These are phyloP conservation scores for Serendipita sp. DNA, from an alignment of 768 basidiomycete genomes.

Conservation along the genomic window DNA sequence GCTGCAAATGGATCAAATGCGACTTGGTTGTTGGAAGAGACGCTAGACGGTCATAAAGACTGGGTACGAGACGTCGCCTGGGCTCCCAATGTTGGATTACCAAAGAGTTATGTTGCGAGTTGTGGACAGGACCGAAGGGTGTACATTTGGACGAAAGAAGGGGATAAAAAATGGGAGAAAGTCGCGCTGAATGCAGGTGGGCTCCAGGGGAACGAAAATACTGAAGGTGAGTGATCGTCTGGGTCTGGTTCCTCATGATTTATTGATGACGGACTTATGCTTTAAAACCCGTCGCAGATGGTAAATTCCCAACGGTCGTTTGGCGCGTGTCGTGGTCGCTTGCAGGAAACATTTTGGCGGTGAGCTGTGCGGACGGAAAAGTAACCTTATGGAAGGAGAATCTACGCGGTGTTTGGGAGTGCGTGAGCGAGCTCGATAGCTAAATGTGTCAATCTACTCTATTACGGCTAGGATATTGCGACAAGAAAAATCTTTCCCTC, in stretches of 20 bases:
- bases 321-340: slow-evolving; percentile 99
- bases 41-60: slow-evolving; percentile 81
- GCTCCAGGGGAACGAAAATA: not conserved
- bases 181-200: slow-evolving; percentile 52
- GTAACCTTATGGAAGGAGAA: slow-evolving; percentile 98
- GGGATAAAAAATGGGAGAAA: slow-evolving; percentile 62
- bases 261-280: too few species aligned
- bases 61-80: slow-evolving; percentile 99
- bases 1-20: not conserved
- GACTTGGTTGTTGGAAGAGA: slow-evolving; percentile 78
- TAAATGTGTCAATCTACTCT: slow-evolving; percentile 18
- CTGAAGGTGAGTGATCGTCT: not conserved
- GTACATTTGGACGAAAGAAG: slow-evolving; percentile 80
- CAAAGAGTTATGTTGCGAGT: slow-evolving; percentile 82
- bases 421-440: slow-evolving; percentile 87
- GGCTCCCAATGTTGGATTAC: slow-evolving; percentile 93
- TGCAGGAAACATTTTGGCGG: slow-evolving; percentile 88
- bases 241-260: too few species aligned
- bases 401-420: slow-evolving; percentile 87
- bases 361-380: slow-evolving; percentile 95
- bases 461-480: too few species aligned
- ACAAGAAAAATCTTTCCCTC: too few species aligned
- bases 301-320: slow-evolving; percentile 90
- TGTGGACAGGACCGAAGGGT: slow-evolving; percentile 56
- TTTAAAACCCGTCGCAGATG: too few species aligned